A percentile compares a stretch with the other conserved stretches of the same genome.
These are phyloP conservation scores for Amniculicola lignicola DNA, from an alignment of 495 filamentous ascomycete genomes.

Conservation along the genomic window DNA sequence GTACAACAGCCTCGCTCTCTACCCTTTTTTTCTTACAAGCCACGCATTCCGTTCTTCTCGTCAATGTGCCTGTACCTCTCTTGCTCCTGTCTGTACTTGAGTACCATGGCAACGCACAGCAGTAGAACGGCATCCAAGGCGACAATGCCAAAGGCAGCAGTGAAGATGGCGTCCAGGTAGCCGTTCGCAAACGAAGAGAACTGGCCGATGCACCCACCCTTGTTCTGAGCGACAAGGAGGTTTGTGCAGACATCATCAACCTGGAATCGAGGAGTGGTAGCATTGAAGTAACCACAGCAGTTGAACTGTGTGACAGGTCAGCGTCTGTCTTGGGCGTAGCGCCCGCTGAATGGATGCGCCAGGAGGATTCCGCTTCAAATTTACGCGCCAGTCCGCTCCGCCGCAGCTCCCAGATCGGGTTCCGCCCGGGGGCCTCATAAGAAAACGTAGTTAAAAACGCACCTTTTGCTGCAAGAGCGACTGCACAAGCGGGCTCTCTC, in stretches of 20 bases:
- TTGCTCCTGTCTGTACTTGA: conserved; percentile 69
- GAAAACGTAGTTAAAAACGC: conserved; percentile 30
- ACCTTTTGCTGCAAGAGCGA: conserved; percentile 64
- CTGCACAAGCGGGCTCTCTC: conserved; percentile 52
- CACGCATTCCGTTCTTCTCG: conserved; percentile 53
- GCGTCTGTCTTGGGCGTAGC: conserved; percentile 9
- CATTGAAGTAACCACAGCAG: conserved; percentile 73
- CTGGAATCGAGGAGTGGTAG: conserved; percentile 60
- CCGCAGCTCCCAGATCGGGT: background rate
- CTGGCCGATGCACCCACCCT: conserved; percentile 60
- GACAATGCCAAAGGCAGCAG: conserved; percentile 70
- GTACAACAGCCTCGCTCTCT: no score
- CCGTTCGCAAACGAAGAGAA: conserved; percentile 63
- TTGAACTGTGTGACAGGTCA: conserved; percentile 53
- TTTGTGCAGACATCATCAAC: conserved; percentile 59
- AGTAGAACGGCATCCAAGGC: conserved; percentile 62
- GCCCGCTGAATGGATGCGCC: background rate
- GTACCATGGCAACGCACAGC: conserved; percentile 63
- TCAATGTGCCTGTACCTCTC: conserved; percentile 69
- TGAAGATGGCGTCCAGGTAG: conserved; percentile 70
- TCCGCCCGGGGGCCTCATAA: background rate
- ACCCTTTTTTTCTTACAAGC: conserved; percentile 19
- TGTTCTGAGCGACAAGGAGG: conserved; percentile 60
- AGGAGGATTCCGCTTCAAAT: background rate
- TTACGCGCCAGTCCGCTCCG: background rate